These are phyloP conservation scores for Suhomyces kunorum DNA, from an alignment of 1,139 yeast species.

Conservation along the genomic window DNA sequence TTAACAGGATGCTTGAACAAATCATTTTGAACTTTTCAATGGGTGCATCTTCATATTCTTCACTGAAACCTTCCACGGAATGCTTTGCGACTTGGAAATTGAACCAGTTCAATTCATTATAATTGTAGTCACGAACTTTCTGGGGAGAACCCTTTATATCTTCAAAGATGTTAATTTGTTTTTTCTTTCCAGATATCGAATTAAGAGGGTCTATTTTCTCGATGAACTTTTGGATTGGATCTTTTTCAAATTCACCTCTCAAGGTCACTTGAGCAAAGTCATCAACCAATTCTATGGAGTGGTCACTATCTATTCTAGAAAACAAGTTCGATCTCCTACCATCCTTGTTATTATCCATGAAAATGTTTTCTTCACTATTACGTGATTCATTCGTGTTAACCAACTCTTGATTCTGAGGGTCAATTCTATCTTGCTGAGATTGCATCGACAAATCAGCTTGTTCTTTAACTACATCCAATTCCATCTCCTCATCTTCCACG, in stretches of 20 bases:
- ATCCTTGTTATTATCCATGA: slow-evolving; percentile 13
- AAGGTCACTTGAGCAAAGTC: slow-evolving; percentile 45
- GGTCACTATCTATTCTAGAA: slow-evolving; percentile 20
- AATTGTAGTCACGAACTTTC: slow-evolving; percentile 33
- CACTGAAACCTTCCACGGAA: slow-evolving; percentile 17
- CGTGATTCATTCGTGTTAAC: background rate
- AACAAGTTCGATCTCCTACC: slow-evolving; percentile 21
- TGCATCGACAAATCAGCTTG: background rate
- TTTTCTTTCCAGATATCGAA: slow-evolving; percentile 35
- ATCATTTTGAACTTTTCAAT: slow-evolving; percentile 23
- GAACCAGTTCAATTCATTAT: slow-evolving; percentile 43
- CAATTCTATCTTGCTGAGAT: background rate
- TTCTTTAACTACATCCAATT: background rate
- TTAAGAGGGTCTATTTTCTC: slow-evolving; percentile 47
- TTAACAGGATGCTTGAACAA: slow-evolving; percentile 20
- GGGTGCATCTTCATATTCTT: slow-evolving; percentile 15
- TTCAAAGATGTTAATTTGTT: slow-evolving; percentile 42
- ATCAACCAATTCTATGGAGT: slow-evolving; percentile 31
- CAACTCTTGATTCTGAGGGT: background rate
- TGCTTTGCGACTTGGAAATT: slow-evolving; percentile 39
- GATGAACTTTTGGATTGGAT: slow-evolving; percentile 35
- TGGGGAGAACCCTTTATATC: slow-evolving; percentile 41
- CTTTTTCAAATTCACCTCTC: slow-evolving; percentile 20
- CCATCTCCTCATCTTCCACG: slow-evolving; percentile 7
- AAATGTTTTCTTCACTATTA: slow-evolving; percentile 7